Base-by-base conservation (phyloP, 345 rosid genomes). In the Combretum micranthum region DNA sequence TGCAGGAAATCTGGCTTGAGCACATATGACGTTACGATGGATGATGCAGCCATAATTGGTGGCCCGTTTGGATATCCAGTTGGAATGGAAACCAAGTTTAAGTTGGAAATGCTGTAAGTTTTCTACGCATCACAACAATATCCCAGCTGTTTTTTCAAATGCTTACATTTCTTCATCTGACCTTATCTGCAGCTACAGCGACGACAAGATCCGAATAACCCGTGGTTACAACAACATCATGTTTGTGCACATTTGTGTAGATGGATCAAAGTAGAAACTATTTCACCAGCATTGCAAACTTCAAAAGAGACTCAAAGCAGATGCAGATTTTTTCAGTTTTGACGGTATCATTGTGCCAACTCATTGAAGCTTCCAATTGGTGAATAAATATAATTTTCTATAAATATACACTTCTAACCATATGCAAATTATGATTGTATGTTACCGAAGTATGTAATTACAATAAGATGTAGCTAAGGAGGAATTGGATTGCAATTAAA, bases 41-140 rank as follows among this genome's bases (percentile, higher is more conserved):
- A 92, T 17, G 96, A 92, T 32, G 86, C 87, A 56, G 98, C 95
- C 45, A 83, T 92, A 25, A 76, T 92, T 16, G 87, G 69, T 1
- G 95, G 98, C 21, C 74, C 78, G 25, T 81, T 81, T 58, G 96
- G 98, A 52, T 84, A 77, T 63, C 96, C 95, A 0, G 43, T 92
- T 12, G 86, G 83, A 51, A 69, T 92, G 73, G 80, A 79, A 68
- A 88, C 75, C 76, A 80, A 64, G 58, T 69, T 88, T 14, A 62
- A 67, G 52, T 69, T 86, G 42, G 63, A 83, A 59, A 68, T 92
- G 37, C 75, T 93, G 96, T 86, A 80, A 86, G 90, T 69, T n/a
- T n/a, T 64, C 51, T 54, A 61, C 45, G 18, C 47, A 20, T 16
- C 3, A 14, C 19, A 2, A 32, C 32, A 10, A 5, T 17, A n/a